Evolutionary conservation across 83 land plant genomes (phyloP).

Genomic region (Picea abies): DNA sequence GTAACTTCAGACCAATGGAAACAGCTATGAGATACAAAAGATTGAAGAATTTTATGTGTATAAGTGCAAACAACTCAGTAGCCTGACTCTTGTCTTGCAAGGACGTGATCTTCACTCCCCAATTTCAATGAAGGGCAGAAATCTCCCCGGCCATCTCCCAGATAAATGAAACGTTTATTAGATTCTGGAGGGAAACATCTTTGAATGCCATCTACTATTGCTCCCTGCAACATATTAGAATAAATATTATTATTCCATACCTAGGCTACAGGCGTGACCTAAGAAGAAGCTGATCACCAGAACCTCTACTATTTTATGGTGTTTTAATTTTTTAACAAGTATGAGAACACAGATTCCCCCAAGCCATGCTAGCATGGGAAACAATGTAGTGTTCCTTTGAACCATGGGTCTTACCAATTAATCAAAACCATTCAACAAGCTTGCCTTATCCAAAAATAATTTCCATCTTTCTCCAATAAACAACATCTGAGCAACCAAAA

Average conservation of each 20-base stretch:
- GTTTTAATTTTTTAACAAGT: neutral
- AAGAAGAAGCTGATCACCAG: neutral
- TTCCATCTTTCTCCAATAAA: neutral
- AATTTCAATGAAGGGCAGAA: slow-evolving; percentile 79
- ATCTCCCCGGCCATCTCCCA: slow-evolving; percentile 92
- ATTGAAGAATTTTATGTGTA: neutral
- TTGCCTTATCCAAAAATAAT: neutral
- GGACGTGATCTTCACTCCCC: slow-evolving; percentile 45
- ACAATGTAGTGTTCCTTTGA: neutral
- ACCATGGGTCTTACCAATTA: neutral
- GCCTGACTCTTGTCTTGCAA: slow-evolving; percentile 13
- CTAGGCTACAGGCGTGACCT: neutral
- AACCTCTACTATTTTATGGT: neutral
- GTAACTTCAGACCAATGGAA: slow-evolving; percentile 8
- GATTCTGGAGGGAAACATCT: slow-evolving; percentile 12
- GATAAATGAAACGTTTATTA: slow-evolving; percentile 51
- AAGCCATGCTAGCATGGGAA: neutral
- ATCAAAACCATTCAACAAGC: neutral
- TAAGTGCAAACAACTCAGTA: neutral
- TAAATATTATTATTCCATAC: neutral
- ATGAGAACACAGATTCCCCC: neutral
- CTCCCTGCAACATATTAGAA: slow-evolving; percentile 18
- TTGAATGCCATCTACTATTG: slow-evolving; percentile 28
- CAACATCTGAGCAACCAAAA: neutral
- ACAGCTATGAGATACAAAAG: neutral